These are phyloP conservation scores for Sporothrix luriei DNA, from an alignment of 2,329 filamentous ascomycete genomes.

Conservation along the genomic window DNA sequence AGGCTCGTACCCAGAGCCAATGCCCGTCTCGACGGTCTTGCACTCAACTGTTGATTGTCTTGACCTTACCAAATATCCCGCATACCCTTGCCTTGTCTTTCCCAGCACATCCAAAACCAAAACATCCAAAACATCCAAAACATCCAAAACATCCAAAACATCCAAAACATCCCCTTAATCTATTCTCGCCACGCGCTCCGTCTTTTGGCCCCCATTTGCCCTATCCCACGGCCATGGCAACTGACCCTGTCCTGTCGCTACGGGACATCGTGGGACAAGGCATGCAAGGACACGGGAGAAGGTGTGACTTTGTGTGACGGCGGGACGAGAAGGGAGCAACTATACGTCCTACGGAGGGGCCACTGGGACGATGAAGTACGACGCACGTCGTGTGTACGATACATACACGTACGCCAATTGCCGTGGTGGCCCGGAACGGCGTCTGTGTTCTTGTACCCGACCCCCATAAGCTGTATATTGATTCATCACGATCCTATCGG, in stretches of 20 bases:
- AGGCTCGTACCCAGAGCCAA: background rate
- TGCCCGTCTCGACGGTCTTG: background rate
- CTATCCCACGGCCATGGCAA: constrained; percentile 17
- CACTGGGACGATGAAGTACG: background rate
- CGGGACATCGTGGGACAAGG: constrained; percentile 1
- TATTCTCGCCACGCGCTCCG: background rate
- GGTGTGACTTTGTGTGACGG: background rate
- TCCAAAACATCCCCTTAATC: background rate
- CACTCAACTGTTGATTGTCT: background rate
- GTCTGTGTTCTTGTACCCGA: background rate
- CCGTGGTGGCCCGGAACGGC: background rate
- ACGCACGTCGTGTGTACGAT: too few relatives aligned
- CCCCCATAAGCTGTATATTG: too few relatives aligned
- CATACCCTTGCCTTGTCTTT: too few relatives aligned
- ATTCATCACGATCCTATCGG: background rate
- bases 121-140: too few relatives aligned
- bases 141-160: too few relatives aligned
- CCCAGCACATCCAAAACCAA: background rate
- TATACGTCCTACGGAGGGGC: too few relatives aligned
- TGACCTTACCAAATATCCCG: too few relatives aligned
- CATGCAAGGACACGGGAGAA: background rate
- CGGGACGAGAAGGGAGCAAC: background rate
- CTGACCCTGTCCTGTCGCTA: background rate
- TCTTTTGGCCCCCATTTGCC: background rate
- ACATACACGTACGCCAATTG: too few relatives aligned